These are phyloP conservation scores for Zanthoxylum bungeanum DNA, from an alignment of 345 rosid species.

Conservation along the genomic window DNA sequence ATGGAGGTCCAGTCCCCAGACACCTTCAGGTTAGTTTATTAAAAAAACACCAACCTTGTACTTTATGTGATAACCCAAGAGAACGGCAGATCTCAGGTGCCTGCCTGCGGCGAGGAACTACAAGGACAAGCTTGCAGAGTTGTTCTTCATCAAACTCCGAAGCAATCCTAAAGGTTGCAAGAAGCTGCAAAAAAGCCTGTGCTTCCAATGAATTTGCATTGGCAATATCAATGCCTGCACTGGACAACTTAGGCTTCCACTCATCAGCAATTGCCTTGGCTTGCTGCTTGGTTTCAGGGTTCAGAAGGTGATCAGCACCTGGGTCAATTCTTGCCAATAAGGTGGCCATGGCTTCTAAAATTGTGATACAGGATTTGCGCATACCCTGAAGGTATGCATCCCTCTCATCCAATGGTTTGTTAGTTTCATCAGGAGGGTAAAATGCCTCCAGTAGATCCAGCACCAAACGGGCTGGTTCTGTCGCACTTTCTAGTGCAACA, in stretches of 20 bases:
- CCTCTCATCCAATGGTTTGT: conserved; percentile 37
- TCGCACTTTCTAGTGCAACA: conserved; percentile 54
- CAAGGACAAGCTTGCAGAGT: conserved; percentile 65
- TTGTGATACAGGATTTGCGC: conserved; percentile 45
- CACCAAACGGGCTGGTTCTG: conserved; percentile 60
- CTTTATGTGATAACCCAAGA: conserved; percentile 59
- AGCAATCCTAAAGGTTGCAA: conserved; percentile 63
- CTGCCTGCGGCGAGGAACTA: conserved; percentile 51
- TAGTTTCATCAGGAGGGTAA: conserved; percentile 44
- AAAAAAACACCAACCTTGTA: conserved; percentile 65
- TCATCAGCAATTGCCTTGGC: conserved; percentile 70
- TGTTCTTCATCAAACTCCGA: conserved; percentile 60
- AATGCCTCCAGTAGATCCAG: conserved; percentile 55
- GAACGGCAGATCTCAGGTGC: conserved; percentile 63
- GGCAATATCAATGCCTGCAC: conserved; percentile 43
- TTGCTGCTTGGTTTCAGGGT: conserved; percentile 56
- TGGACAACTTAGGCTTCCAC: conserved; percentile 64
- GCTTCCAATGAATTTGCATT: conserved; percentile 61
- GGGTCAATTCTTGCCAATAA: conserved; percentile 48
- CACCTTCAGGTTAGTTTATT: conserved; percentile 36
- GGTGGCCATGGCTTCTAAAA: conserved; percentile 54
- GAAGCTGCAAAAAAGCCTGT: conserved; percentile 63
- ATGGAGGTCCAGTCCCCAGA: conserved; percentile 28
- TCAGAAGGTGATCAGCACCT: conserved; percentile 51
- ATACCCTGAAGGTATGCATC: conserved; percentile 59